These are phyloP conservation scores for Myotisia sp. DNA, from an alignment of 2,329 filamentous ascomycete species.

Conservation along the genomic window DNA sequence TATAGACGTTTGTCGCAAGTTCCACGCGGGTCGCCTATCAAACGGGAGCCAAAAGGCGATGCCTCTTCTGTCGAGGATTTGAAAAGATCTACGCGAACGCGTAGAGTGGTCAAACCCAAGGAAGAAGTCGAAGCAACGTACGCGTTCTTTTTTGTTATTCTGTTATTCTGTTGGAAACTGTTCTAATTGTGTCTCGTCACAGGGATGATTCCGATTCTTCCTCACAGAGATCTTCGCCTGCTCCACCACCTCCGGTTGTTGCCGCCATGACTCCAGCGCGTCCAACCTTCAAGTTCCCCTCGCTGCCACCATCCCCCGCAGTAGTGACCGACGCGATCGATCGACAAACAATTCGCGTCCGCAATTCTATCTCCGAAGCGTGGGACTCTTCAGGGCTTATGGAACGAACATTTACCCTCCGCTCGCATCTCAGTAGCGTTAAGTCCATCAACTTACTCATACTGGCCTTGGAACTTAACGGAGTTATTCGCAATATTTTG, in stretches of 20 bases:
- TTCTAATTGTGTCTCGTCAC: slow-evolving; percentile 5
- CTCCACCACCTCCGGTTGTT: slow-evolving; percentile 29
- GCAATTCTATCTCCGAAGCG: slow-evolving; percentile 21
- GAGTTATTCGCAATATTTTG: slow-evolving; percentile 56
- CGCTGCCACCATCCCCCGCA: slow-evolving; percentile 67
- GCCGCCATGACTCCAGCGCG: slow-evolving; percentile 20
- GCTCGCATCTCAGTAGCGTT: slow-evolving; percentile 54
- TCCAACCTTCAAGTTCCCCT: slow-evolving; percentile 38
- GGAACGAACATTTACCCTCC: slow-evolving; percentile 45
- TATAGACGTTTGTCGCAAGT: slow-evolving; percentile 43
- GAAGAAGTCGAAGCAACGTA: slow-evolving; percentile 21
- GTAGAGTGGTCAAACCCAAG: slow-evolving; percentile 31
- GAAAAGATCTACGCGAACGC: slow-evolving; percentile 22
- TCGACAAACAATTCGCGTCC: slow-evolving; percentile 36
- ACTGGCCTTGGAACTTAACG: slow-evolving; percentile 53
- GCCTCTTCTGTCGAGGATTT: slow-evolving; percentile 23
- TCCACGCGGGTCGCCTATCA: slow-evolving; percentile 33
- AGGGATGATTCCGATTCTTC: slow-evolving; percentile 15
- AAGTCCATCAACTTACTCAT: slow-evolving; percentile 52
- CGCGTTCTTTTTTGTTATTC: slow-evolving; percentile 2
- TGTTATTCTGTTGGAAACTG: no score
- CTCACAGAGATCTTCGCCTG: slow-evolving; percentile 33
- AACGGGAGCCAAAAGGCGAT: slow-evolving; percentile 32
- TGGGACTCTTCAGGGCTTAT: slow-evolving; percentile 25
- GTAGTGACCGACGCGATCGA: slow-evolving; percentile 65